Conservation (phyloP, 306 rosid genomes). For the Citrullus colocynthis region DNA sequence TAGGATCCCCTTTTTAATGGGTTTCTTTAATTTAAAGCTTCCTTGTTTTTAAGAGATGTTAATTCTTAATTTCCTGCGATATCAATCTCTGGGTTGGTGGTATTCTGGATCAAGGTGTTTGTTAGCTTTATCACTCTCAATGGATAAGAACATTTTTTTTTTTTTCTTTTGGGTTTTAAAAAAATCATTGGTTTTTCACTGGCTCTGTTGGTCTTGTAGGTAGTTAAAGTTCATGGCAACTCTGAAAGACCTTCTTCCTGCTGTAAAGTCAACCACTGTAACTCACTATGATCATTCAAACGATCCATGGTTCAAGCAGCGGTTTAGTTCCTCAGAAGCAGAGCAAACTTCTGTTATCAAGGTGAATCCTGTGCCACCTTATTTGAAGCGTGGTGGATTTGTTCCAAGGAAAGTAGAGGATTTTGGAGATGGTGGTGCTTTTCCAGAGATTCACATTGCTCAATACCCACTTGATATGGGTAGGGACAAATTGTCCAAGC, state of each 20-base stretch:
- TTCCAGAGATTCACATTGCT: slow-evolving; percentile 79
- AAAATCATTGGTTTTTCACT: background rate
- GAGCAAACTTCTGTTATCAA: slow-evolving; percentile 37
- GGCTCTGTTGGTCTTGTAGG: background rate
- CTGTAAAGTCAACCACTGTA: slow-evolving; percentile 38
- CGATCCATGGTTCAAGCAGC: slow-evolving; percentile 85
- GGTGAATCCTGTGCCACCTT: slow-evolving; percentile 51
- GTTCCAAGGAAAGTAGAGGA: slow-evolving; percentile 73
- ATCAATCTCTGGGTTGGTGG: background rate
- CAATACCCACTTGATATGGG: slow-evolving; percentile 93
- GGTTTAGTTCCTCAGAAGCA: slow-evolving; percentile 47
- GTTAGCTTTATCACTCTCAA: background rate
- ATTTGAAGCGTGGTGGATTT: slow-evolving; percentile 64
- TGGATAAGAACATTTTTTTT: background rate
- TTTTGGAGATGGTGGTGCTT: slow-evolving; percentile 85
- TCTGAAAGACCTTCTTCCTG: slow-evolving; percentile 64
- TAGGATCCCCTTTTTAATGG: background rate
- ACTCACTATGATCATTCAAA: slow-evolving; percentile 58
- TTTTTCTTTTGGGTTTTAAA: background rate
- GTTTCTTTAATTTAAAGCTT: background rate
- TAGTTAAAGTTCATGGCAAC: slow-evolving; percentile 32
- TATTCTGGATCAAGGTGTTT: background rate
- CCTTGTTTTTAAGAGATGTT: background rate
- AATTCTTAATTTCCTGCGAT: background rate
- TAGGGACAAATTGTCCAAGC: slow-evolving; percentile 34